Base-by-base conservation (phyloP, 441 rosid genomes). In the Syzygium syzygioides region DNA sequence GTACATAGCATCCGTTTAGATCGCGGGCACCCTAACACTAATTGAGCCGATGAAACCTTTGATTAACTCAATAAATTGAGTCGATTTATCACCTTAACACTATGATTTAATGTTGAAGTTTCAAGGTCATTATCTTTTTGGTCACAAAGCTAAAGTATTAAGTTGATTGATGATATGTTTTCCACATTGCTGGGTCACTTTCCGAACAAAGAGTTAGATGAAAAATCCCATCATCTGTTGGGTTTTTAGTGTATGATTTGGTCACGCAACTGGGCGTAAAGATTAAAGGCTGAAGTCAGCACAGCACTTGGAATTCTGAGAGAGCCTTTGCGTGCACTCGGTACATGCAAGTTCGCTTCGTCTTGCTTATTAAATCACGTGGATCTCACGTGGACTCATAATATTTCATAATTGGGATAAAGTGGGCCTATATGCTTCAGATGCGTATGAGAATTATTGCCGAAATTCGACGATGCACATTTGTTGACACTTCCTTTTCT, bases 341-440 rank as follows among this genome's bases (percentile, higher is more conserved):
- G 8, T 41, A 25, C 17, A 25, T 37, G 28, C 6, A 3, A 76
- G 0, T 41, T 76, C 83, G 23, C 52, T 3, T 45, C 18, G 12
- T 76, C 50, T 23, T 17, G 3, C 2, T 12, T 17, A 76, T 41
- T 41, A 41, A 0, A 76, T 76, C 10, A 13, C 12, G 0, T 13
- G 13, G 0, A 12, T 23, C 10, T 76, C n/a, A 12, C 4, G 3
- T 37, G 15, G 5, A 19, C 4, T 12, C 5, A 5, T 2, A 20
- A 37, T 3, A 12, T 34, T 71, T 20, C 37, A 20, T 6, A 18
- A 71, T 20, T 4, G 3, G 20, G 17, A 76, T 76, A 3, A 12
- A 76, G 26, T 12, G 9, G 7, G 17, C 52, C 0, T 7, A 0
- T 7, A 37, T 6, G 9, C 8, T 23, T 23, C 25, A 9, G 23